Base-by-base conservation (phyloP, 257 asterid species). In the Lycium ferocissimum region DNA sequence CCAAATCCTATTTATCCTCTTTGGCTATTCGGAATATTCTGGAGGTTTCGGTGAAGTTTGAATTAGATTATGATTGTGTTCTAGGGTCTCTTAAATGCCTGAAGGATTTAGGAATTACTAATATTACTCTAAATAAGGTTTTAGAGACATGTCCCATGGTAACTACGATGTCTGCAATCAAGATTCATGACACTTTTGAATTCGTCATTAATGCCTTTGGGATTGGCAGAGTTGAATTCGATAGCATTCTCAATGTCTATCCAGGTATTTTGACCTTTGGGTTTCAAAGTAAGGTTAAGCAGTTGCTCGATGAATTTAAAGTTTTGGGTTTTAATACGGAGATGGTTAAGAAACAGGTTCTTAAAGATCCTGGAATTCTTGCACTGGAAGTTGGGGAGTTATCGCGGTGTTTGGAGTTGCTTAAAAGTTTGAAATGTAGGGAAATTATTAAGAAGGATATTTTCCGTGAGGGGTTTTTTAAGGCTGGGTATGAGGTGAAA, bases 361-460 rank as follows among this genome's bases (percentile, higher is more conserved):
- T 90, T 14, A 86, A 91, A 87, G 89, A 96, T 59, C 97, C 98
- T 0, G 72, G 61, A 70, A 89, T 94, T 87, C 95, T 96, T 83
- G 94, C 93, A 37, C 65, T 95, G 84, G 98, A 95, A 86, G 91
- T 86, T 26, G 99, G 99, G 80, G 98, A 96, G 92, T 87, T 95
- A 84, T 91, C 95, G 0, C 90, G 92, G 59, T 94, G 97, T 87
- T 69, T 95, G 86, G 92, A 92, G 83, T 69, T 92, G 89, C 85
- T 95, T 73, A 89, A 91, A 88, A 91, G 89, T 66, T 91, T 96
- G 91, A 92, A 91, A 87, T 95, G 98, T 85, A 88, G 98, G 87
- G 84, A 5, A 18, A 85, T 91, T 10, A 88, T 92, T 54, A 93
- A 90, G 82, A 91, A 94, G 11, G 83, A 78, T 17, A 95, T 94